Base-by-base conservation (phyloP, 73 alveolate species). In the Paramecium sexaurelia region DNA sequence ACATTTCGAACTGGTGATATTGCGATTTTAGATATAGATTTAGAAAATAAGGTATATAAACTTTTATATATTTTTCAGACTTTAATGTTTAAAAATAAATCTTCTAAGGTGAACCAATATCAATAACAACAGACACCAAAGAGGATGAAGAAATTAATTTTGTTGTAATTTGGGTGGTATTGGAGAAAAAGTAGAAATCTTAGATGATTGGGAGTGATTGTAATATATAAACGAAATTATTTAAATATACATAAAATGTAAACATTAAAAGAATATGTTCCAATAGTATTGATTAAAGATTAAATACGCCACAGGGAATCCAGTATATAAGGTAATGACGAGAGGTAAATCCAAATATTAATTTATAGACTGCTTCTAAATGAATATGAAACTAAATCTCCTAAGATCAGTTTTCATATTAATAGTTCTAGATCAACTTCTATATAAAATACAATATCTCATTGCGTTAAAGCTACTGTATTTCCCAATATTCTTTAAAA, bases 171-270 rank as follows among this genome's bases (percentile, higher is more conserved):
- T 86, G 17, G 55, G 93, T 55, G 22, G 55, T 51, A n/a, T 20
- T 19, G 71, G 71, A 19, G 88, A 86, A 22, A 55, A 66, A 9
- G 93, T 86, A 15, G 93, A 86, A 86, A 57, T 86, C 22, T n/a
- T 51, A 51, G 29, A 51, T 4, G 67, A 51, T 51, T 51, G 67
- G 29, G 67, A 51, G 15, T 51, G 67, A 51, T 51, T 29, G 11
- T 29, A 29, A 32, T 61, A 61, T 61, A 61, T 8, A 61, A 61
- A 0, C 29, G 7, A 51, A 15, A 51, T 51, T 51, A 51, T 51
- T 51, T 17, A 51, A 26, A 61, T 22, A 57, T 61, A 61, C 5
- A n/a, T 55, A 6, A 9, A 55, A 55, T 55, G 8, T 55, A 9
- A 61, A 13, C 19, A 61, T 61, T 45, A 32, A 61, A 61, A 61